Evolutionary conservation across 441 rosid genomes (phyloP).

Genomic region (Adansonia madagascariensis): DNA sequence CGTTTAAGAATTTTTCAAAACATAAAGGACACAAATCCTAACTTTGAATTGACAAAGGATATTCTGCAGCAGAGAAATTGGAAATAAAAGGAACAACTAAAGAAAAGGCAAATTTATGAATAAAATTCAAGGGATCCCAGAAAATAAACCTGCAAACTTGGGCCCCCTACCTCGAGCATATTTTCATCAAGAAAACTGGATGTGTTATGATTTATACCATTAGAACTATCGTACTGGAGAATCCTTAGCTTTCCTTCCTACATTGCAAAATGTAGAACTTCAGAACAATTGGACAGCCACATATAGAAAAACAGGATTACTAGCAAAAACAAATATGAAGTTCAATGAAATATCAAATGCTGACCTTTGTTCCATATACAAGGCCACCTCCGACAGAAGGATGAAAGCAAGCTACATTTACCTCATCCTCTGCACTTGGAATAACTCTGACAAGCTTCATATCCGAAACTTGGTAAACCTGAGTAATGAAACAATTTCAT

Average conservation of each 20-base stretch:
- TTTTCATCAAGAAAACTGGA: constrained; percentile 44
- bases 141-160: constrained; percentile 25
- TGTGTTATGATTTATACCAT: constrained; percentile 27
- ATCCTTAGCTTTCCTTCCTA: constrained; percentile 79
- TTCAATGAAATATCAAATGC: background rate
- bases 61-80: background rate
- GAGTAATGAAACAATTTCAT: constrained; percentile 27
- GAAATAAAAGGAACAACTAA: constrained; percentile 7
- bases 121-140: background rate
- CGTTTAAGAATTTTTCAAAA: background rate
- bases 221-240: constrained; percentile 54
- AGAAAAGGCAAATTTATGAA: constrained; percentile 1
- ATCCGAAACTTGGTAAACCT: constrained; percentile 92
- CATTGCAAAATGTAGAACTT: constrained; percentile 28
- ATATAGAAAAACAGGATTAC: background rate
- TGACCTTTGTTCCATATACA: constrained; percentile 93
- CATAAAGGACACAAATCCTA: background rate
- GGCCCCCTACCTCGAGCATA: constrained; percentile 54
- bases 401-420: constrained; percentile 96
- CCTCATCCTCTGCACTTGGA: constrained; percentile 96
- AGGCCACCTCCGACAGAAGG: constrained; percentile 94
- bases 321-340: background rate
- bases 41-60: background rate
- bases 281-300: background rate
- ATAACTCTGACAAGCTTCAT: constrained; percentile 93